These are phyloP conservation scores for Pseudisothecium myosuroides DNA, from an alignment of 225 moss, liverwort and hornwort species.

Conservation along the genomic window DNA sequence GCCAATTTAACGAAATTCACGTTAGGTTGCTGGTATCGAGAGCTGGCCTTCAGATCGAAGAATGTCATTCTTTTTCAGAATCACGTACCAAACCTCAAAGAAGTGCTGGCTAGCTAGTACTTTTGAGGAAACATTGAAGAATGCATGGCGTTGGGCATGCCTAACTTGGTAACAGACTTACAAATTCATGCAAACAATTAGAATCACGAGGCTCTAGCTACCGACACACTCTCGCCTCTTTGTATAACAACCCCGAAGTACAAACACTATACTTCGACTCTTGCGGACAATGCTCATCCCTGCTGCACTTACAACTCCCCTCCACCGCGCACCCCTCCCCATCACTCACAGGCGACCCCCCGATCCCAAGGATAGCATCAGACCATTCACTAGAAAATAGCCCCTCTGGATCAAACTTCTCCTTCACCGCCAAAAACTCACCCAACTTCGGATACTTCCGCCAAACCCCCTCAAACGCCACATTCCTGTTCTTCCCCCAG, in stretches of 20 bases:
- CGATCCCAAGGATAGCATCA: conserved; percentile 17
- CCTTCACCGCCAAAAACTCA: conserved; percentile 12
- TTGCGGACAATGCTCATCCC: conserved; percentile 22
- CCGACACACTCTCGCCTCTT: conserved; percentile 22
- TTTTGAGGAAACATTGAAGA: background rate
- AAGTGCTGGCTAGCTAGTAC: background rate
- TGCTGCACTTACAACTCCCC: conserved; percentile 27
- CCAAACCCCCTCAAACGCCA: background rate
- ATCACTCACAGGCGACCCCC: background rate
- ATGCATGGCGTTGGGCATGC: too few species aligned
- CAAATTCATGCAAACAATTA: background rate
- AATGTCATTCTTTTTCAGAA: too few species aligned
- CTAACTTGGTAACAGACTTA: too few species aligned
- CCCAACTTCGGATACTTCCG: background rate
- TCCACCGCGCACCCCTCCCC: conserved; percentile 13
- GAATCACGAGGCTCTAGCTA: background rate
- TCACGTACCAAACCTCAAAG: background rate
- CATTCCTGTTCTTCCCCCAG: conserved; percentile 36
- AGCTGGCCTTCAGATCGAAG: background rate
- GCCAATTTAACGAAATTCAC: background rate
- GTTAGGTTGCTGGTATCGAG: background rate
- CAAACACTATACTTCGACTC: background rate
- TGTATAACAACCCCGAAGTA: background rate
- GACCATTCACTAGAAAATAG: conserved; percentile 40
- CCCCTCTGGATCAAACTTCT: conserved; percentile 15